Evolutionary conservation across 768 basidiomycete genomes (phyloP).

Genomic region (Termitomyces bulborhizus): DNA sequence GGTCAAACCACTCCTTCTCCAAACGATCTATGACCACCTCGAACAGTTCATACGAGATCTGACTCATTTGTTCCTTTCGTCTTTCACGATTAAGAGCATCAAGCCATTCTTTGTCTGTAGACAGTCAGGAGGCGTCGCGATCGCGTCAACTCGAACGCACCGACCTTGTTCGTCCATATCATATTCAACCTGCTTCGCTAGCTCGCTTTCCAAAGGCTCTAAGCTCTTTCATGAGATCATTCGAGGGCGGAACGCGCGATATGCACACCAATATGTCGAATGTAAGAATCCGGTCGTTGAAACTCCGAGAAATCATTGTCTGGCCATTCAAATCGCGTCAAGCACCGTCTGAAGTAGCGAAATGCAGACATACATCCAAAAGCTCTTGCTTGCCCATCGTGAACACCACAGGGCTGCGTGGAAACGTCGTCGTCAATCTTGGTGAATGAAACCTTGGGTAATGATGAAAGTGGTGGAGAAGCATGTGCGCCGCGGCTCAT

Average conservation of each 20-base stretch:
- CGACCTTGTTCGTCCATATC: conserved; percentile 99
- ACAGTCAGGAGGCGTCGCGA: not conserved
- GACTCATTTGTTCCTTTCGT: conserved; percentile 65
- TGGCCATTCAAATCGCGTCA: conserved; percentile 14
- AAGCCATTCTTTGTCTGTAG: conserved; percentile 89
- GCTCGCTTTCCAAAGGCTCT: conserved; percentile 92
- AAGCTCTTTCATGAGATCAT: conserved; percentile 5
- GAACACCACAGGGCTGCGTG: conserved; percentile 55
- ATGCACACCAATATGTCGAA: conserved; percentile 78
- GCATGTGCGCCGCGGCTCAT: conserved; percentile 16
- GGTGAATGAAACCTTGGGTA: conserved; percentile 67
- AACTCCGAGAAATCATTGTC: conserved; percentile 67
- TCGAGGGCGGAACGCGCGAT: conserved; percentile 1
- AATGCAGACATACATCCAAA: conserved; percentile 63
- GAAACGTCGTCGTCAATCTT: conserved; percentile 60
- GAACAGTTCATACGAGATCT: conserved; percentile 78
- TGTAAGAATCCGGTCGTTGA: conserved; percentile 75
- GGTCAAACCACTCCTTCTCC: conserved; percentile 98
- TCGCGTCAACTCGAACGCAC: conserved; percentile 12
- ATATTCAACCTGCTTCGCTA: conserved; percentile 93
- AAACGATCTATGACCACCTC: conserved; percentile 96
- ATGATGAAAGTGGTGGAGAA: conserved; percentile 17
- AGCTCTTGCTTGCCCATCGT: conserved; percentile 54
- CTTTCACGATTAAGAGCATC: conserved; percentile 79
- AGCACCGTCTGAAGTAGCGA: not conserved